Base-by-base conservation (phyloP, 768 basidiomycete genomes). In the Pleurotus tuoliensis region DNA sequence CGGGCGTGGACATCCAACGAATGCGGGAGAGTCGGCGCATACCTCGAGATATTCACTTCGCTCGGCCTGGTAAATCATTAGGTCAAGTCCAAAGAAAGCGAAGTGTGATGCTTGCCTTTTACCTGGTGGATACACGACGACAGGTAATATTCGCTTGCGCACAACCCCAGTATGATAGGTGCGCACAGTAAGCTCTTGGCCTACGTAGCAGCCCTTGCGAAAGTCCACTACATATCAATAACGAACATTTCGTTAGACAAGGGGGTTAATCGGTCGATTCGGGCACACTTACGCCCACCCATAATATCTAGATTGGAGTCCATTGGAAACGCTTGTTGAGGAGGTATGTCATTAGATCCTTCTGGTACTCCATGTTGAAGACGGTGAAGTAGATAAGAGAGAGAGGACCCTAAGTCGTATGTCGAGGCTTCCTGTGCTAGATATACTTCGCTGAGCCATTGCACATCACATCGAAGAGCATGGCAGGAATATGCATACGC, bases 121-220 rank as follows among this genome's bases (percentile, higher is more conserved):
- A 22, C 69, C 64, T 47, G 69, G 61, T 46, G 74, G 60, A 59
- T 82, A 76, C 30, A 94, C 72, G 2, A 74, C 61, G n/a, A 98
- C 82, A 2, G 94, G 94, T 9, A 94, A 72, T 30, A 95, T 90
- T 11, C 97, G 84, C 69, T 98, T 98, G 59, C 97, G 80, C 43
- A 97, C 76, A 24, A 88, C 79, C 9, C 97, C 97, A 5, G 90
- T 98, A 68, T 98, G 94, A 69, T 96, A 96, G 38, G 96, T 98
- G 51, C 97, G 83, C 5, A 97, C 95, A 0, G 95, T 98, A 40
- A 98, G 77, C 65, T 98, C 97, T 76, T 99, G 97, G 7, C 97
- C 97, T 4, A 98, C 88, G 66, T 98, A 98, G 67, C 97, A 99
- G 2, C 97, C 97, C 73, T 99, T 99, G 56, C 92, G 78, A 69